phyloP scores from a whole-genome alignment of 1,139 yeast species.

The Saccharomyces uvarum region DNA sequence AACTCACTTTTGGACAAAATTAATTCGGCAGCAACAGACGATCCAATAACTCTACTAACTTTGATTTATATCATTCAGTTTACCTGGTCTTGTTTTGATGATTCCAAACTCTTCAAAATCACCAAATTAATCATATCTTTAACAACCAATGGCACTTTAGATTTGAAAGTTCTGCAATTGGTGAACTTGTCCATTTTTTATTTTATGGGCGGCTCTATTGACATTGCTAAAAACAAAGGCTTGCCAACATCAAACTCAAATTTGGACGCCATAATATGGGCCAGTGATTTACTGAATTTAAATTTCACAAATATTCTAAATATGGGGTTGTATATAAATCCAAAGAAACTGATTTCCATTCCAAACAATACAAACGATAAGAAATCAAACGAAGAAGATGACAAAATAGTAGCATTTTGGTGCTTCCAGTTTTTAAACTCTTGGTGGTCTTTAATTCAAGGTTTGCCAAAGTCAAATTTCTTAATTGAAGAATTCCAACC shows the following conservation, averaged over 20 bases:
- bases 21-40: constrained; percentile 2
- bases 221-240: neutral
- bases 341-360: constrained; percentile 18
- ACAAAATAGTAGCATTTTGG: constrained; percentile 22
- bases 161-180: constrained; percentile 18
- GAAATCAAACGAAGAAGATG: constrained; percentile 4
- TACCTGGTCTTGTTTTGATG: constrained; percentile 26
- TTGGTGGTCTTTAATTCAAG: constrained; percentile 28
- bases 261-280: constrained; percentile 8
- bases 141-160: constrained; percentile 8
- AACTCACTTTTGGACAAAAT: constrained; percentile 5
- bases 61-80: constrained; percentile 25
- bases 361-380: neutral
- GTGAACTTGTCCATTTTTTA: constrained; percentile 22
- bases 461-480: constrained; percentile 27
- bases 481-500: constrained; percentile 28
- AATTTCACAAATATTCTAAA: constrained; percentile 18
- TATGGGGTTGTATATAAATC: constrained; percentile 24
- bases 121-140: constrained; percentile 21
- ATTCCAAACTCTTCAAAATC: constrained; percentile 22
- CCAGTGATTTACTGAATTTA: constrained; percentile 21
- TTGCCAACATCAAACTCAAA: constrained; percentile 2
- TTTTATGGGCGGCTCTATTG: constrained; percentile 20
- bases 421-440: constrained; percentile 26
- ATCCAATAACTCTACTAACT: constrained; percentile 17